Evolutionary conservation across 2,329 filamentous ascomycete genomes (phyloP).

Genomic region (Arthrinium phaeospermum): DNA sequence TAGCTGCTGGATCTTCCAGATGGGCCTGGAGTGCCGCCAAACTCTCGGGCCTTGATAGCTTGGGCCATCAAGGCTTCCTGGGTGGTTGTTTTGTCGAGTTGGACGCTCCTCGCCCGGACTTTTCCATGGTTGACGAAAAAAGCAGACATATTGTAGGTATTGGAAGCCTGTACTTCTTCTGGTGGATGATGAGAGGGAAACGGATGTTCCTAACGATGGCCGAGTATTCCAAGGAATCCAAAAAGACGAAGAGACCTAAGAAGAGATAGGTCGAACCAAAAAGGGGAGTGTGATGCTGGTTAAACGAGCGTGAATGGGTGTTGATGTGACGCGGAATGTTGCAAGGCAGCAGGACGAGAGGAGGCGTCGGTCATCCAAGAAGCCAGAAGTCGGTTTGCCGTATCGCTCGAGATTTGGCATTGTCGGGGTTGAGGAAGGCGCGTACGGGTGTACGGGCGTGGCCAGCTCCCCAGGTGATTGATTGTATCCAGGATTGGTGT

Average conservation of each 20-base stretch:
- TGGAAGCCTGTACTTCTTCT: conserved; percentile 29
- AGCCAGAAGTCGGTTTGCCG: not conserved
- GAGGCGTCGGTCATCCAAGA: not conserved
- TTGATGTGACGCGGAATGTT: conserved; percentile 28
- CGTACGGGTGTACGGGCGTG: not conserved
- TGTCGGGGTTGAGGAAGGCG: conserved; percentile 22
- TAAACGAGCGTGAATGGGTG: conserved; percentile 32
- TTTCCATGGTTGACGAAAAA: conserved; percentile 51
- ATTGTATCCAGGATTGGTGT: conserved; percentile 10
- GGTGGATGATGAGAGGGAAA: conserved; percentile 31
- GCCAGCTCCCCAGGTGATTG: not conserved
- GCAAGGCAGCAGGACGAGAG: conserved; percentile 16
- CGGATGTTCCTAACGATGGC: conserved; percentile 43
- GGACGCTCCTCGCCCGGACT: conserved; percentile 54
- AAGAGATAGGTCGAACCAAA: conserved; percentile 54
- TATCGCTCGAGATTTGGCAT: conserved; percentile 17
- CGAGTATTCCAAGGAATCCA: conserved; percentile 43
- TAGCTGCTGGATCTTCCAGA: conserved; percentile 43
- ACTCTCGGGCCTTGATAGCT: conserved; percentile 28
- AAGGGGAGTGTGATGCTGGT: conserved; percentile 38
- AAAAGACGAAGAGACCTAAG: conserved; percentile 45
- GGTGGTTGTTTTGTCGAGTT: conserved; percentile 47
- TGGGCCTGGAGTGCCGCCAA: conserved; percentile 30
- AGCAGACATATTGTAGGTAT: conserved; percentile 47
- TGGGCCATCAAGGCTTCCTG: conserved; percentile 26